A percentile compares a stretch with the other conserved stretches of the same genome.
These are phyloP conservation scores for Candida manassasensis DNA, from an alignment of 805 yeast species.

Conservation along the genomic window DNA sequence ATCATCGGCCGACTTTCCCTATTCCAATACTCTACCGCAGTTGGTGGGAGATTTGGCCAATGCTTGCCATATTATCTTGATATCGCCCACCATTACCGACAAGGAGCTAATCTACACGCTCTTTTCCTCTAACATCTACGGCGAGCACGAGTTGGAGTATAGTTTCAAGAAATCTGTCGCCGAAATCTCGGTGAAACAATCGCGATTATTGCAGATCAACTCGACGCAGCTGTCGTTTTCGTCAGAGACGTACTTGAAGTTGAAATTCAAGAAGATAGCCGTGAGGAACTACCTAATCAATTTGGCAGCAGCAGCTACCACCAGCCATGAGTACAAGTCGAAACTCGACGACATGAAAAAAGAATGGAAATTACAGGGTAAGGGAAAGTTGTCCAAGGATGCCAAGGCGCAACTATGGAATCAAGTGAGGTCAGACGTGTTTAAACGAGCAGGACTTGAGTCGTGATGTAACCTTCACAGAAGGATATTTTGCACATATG, in stretches of 20 bases:
- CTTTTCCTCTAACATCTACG: constrained; percentile 40
- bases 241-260: constrained; percentile 26
- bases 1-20: constrained; percentile 31
- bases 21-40: constrained; percentile 32
- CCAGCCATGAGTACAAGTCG: constrained; percentile 46
- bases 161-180: constrained; percentile 45
- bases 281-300: constrained; percentile 48
- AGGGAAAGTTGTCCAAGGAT: constrained; percentile 31
- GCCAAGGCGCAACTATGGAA: constrained; percentile 47
- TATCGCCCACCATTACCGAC: constrained; percentile 39
- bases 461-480: too few relatives aligned
- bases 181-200: constrained; percentile 44
- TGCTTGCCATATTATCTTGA: constrained; percentile 34
- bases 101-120: constrained; percentile 39
- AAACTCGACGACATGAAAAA: constrained; percentile 31
- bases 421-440: constrained; percentile 46
- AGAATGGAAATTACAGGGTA: constrained; percentile 18
- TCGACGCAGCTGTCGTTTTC: constrained; percentile 27
- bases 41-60: constrained; percentile 40
- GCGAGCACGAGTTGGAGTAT: constrained; percentile 43
- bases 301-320: constrained; percentile 51
- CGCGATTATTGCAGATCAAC: constrained; percentile 37
- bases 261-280: constrained; percentile 42
- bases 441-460: constrained; percentile 40
- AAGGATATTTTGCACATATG: too few relatives aligned